These are phyloP conservation scores for Lyophyllum semitale DNA, from an alignment of 768 basidiomycete species.

Conservation along the genomic window DNA sequence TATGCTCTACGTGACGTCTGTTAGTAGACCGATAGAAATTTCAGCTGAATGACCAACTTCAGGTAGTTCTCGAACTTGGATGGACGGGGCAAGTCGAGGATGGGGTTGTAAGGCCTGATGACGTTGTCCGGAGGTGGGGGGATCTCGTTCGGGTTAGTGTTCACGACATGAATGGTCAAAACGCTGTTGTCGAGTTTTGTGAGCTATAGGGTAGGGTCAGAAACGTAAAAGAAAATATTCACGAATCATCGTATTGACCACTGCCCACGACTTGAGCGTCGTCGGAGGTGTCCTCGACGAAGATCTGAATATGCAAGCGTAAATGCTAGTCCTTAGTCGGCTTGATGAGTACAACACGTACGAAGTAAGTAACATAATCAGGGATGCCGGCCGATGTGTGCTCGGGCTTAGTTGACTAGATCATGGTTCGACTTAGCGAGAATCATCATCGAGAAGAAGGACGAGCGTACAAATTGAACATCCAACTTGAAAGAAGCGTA, in stretches of 20 bases:
- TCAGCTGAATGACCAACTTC: neutral
- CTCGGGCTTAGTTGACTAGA: neutral
- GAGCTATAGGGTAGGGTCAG: too few relatives aligned
- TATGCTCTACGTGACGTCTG: neutral
- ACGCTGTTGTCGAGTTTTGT: neutral
- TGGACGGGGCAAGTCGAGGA: conserved; percentile 16
- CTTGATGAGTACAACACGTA: neutral
- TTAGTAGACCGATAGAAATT: neutral
- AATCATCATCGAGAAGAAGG: neutral
- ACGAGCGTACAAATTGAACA: conserved; percentile 1
- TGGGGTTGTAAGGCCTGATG: conserved; percentile 11
- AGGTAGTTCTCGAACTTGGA: conserved; percentile 14
- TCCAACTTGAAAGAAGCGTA: conserved; percentile 5
- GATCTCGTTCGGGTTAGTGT: conserved; percentile 15
- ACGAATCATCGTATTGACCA: conserved; percentile 3
- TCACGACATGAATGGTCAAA: conserved; percentile 7
- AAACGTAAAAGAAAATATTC: too few relatives aligned
- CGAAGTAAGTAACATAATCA: conserved; percentile 8
- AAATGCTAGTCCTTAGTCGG: neutral
- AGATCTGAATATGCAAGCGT: neutral
- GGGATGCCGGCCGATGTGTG: conserved; percentile 1
- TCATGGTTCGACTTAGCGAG: neutral
- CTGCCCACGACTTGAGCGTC: conserved; percentile 5
- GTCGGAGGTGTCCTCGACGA: conserved; percentile 6
- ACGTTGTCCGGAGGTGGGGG: conserved; percentile 12